phyloP scores from a whole-genome alignment of 768 basidiomycete species.

The Lentinula guzmanii region DNA sequence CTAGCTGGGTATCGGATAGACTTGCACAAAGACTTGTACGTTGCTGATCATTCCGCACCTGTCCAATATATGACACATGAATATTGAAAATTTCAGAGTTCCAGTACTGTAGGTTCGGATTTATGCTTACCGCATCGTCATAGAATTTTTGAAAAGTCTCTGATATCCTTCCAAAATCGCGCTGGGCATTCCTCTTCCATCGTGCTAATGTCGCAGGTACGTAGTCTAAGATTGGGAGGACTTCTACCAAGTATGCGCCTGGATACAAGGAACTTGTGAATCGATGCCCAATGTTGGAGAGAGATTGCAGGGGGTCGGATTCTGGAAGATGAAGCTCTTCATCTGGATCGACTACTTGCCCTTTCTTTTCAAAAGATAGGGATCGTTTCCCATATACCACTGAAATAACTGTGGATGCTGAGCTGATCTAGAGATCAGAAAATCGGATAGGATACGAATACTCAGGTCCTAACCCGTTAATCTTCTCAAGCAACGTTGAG shows the following conservation, averaged over 20 bases:
- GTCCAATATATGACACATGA: not conserved
- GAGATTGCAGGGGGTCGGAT: not conserved
- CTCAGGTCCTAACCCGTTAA: not conserved
- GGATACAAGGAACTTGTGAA: constrained; percentile 1
- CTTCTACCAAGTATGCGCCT: constrained; percentile 1
- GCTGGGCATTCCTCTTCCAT: constrained; percentile 3
- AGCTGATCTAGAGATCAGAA: not conserved
- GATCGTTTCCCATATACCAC: not conserved
- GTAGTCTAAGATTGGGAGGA: constrained; percentile 1
- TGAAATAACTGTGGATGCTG: not conserved
- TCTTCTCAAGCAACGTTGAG: not conserved
- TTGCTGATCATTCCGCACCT: not conserved
- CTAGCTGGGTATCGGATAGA: not conserved
- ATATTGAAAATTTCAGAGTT: not conserved
- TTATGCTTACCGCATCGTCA: not conserved
- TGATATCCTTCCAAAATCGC: not conserved
- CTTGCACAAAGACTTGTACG: not conserved
- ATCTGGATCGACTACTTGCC: not conserved
- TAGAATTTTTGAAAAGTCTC: not conserved
- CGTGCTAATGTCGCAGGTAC: not conserved
- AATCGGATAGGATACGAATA: not conserved
- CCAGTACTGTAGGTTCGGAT: not conserved
- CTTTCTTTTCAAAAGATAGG: not conserved
- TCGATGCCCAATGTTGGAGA: not conserved
- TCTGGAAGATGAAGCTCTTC: not conserved